These are phyloP conservation scores for Trichophyton verrucosum DNA, from an alignment of 2,329 filamentous ascomycete genomes.

Conservation along the genomic window DNA sequence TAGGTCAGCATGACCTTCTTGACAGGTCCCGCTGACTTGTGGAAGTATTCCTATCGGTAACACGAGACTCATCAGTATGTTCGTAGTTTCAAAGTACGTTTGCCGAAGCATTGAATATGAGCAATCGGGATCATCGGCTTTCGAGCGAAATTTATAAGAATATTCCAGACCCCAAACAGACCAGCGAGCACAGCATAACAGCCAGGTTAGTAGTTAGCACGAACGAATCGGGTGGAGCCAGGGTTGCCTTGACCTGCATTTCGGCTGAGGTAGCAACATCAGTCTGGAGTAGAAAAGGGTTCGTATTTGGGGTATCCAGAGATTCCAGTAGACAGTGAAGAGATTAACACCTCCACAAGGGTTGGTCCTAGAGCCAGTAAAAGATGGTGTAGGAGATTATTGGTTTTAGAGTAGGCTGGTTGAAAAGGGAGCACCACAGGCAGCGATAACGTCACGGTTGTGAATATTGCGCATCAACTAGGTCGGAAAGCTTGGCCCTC, in stretches of 20 bases:
- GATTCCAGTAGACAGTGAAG: neutral
- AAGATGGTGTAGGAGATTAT: too few relatives aligned
- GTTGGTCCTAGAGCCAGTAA: too few relatives aligned
- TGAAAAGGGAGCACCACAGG: too few relatives aligned
- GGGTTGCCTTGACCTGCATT: neutral
- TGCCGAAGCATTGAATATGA: constrained; percentile 18
- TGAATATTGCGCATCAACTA: neutral
- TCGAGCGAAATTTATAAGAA: constrained; percentile 15
- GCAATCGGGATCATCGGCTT: constrained; percentile 7
- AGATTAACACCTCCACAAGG: too few relatives aligned
- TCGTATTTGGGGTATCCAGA: neutral
- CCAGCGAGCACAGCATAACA: constrained; percentile 50
- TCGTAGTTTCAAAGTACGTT: constrained; percentile 13
- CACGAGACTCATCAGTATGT: constrained; percentile 37
- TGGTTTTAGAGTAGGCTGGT: too few relatives aligned
- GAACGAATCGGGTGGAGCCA: neutral
- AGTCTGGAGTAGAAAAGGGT: neutral
- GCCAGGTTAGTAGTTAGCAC: constrained; percentile 27
- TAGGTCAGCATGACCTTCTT: constrained; percentile 88
- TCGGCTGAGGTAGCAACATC: neutral
- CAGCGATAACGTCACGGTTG: too few relatives aligned
- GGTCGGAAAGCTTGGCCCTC: neutral
- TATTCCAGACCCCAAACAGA: constrained; percentile 29
- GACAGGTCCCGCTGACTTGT: constrained; percentile 72
- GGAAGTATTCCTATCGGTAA: constrained; percentile 84